Evolutionary conservation across 768 basidiomycete species (phyloP).

Genomic region (Boletales sp.): DNA sequence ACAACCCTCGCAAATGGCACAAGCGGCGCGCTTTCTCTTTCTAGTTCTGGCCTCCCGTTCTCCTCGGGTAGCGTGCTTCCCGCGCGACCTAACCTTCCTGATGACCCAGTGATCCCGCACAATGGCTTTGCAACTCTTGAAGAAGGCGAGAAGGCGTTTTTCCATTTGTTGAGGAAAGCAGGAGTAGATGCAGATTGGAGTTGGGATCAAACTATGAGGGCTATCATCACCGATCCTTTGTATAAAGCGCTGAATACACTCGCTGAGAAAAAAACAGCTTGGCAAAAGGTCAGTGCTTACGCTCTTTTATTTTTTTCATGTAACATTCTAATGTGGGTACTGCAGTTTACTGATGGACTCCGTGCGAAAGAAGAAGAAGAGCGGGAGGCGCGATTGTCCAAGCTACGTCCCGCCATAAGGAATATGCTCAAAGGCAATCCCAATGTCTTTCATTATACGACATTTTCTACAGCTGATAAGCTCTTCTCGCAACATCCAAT

Average conservation of each 20-base stretch:
- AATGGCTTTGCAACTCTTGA: slow-evolving; percentile 84
- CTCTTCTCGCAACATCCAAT: slow-evolving; percentile 84
- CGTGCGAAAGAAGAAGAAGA: slow-evolving; percentile 85
- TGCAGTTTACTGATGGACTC: slow-evolving; percentile 67
- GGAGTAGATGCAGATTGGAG: slow-evolving; percentile 92
- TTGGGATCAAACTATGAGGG: slow-evolving; percentile 98
- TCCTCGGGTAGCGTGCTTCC: slow-evolving; percentile 60
- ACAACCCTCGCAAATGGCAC: slow-evolving; percentile 47
- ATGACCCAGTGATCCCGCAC: slow-evolving; percentile 85
- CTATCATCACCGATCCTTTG: slow-evolving; percentile 95
- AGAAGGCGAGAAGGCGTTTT: slow-evolving; percentile 94
- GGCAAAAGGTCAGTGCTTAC: slow-evolving; percentile 71
- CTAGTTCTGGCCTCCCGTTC: slow-evolving; percentile 59
- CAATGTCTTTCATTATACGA: slow-evolving; percentile 88
- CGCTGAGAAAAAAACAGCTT: slow-evolving; percentile 91
- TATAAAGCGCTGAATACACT: slow-evolving; percentile 93
- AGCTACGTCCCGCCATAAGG: slow-evolving; percentile 81
- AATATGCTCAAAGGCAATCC: slow-evolving; percentile 86
- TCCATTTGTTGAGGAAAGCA: slow-evolving; percentile 82
- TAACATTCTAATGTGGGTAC: slow-evolving; percentile 5
- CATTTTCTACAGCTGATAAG: slow-evolving; percentile 84
- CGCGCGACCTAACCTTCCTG: slow-evolving; percentile 74
- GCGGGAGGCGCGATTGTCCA: slow-evolving; percentile 75
- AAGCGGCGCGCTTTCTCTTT: slow-evolving; percentile 43
- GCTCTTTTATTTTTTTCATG: not conserved